Evolutionary conservation across 768 basidiomycete species (phyloP).

Genomic region (Lyophyllum atratum): DNA sequence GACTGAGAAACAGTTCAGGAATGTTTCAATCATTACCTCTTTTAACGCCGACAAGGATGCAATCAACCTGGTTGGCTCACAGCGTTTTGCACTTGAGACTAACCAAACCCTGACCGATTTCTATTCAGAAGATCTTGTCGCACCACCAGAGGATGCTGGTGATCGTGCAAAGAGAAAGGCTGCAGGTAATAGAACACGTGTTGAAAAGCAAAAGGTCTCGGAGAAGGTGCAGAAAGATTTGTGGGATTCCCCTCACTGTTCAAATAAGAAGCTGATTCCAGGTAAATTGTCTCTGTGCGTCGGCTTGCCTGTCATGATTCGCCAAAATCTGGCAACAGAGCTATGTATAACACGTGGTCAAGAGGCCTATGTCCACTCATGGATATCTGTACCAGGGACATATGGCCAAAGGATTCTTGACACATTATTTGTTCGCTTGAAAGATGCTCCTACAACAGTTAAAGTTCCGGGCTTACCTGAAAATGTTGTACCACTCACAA

Average conservation of each 20-base stretch:
- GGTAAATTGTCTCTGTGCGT: neutral
- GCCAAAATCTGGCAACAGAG: neutral
- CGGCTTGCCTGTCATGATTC: no score
- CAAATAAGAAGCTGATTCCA: neutral
- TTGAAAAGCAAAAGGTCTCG: no score
- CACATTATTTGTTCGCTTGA: neutral
- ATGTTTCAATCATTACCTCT: slow-evolving; percentile 35
- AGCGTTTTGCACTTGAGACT: neutral
- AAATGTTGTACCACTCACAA: neutral
- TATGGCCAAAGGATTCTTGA: neutral
- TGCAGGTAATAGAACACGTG: no score
- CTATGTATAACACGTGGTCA: slow-evolving; percentile 5
- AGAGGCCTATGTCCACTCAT: neutral
- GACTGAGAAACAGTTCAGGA: slow-evolving; percentile 21
- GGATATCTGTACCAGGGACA: neutral
- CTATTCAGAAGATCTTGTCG: neutral
- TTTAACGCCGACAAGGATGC: neutral
- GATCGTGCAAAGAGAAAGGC: no score
- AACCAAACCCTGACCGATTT: neutral
- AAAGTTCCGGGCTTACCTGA: neutral
- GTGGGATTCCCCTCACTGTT: slow-evolving; percentile 1
- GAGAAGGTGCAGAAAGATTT: neutral
- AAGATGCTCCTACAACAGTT: neutral
- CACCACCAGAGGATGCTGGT: no score
- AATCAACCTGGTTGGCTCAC: neutral